Conservation (phyloP, 129 eudicot genomes). For the Helianthus tuberosus region DNA sequence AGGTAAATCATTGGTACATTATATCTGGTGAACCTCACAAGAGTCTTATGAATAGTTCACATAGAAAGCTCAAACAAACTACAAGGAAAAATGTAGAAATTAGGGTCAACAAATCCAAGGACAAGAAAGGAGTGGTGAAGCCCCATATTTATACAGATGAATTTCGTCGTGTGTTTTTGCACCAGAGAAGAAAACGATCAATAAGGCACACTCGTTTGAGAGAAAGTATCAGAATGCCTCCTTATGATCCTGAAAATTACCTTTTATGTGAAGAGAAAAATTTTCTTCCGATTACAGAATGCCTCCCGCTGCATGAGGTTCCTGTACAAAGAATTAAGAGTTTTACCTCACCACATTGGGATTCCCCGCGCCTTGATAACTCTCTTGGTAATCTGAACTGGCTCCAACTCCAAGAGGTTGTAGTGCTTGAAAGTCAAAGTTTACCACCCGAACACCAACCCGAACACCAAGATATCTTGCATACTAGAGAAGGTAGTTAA, state of each 20-base stretch:
- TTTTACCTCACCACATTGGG: slow-evolving; percentile 6
- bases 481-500: slow-evolving; percentile 17
- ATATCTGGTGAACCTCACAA: slow-evolving; percentile 13
- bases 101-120: slow-evolving; percentile 23
- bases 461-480: not conserved
- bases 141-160: not conserved
- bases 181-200: slow-evolving; percentile 24
- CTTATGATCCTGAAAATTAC: slow-evolving; percentile 9
- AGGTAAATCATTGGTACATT: slow-evolving; percentile 8
- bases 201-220: slow-evolving; percentile 8
- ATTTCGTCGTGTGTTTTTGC: slow-evolving; percentile 14
- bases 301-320: slow-evolving; percentile 17
- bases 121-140: slow-evolving; percentile 2
- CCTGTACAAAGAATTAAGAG: slow-evolving; percentile 17
- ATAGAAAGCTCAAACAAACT: slow-evolving; percentile 2
- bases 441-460: slow-evolving; percentile 25
- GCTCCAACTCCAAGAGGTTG: slow-evolving; percentile 19
- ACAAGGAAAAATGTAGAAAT: slow-evolving; percentile 3
- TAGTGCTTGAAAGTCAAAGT: slow-evolving; percentile 15
- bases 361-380: slow-evolving; percentile 1
- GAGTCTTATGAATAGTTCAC: slow-evolving; percentile 13
- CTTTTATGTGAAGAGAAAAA: slow-evolving; percentile 11
- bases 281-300: slow-evolving; percentile 16
- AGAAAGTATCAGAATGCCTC: slow-evolving; percentile 1
- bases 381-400: slow-evolving; percentile 2